phyloP scores from a whole-genome alignment of 2,329 filamentous ascomycete genomes.

The Verticillium klebahnii region DNA sequence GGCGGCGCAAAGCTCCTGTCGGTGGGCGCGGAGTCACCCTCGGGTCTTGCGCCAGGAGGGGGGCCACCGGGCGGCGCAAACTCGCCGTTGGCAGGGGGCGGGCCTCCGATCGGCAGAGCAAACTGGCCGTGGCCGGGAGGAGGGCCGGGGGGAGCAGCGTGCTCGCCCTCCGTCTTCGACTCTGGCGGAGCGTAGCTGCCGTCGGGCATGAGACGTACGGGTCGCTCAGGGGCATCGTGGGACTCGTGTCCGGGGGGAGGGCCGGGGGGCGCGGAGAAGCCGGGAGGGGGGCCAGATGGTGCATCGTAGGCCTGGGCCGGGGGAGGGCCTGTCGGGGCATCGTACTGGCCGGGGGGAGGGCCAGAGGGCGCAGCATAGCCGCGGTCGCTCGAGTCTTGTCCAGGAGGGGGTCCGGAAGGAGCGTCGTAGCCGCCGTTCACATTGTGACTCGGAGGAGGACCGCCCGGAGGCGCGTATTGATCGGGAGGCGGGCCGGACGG shows the following conservation, averaged over 20 bases:
- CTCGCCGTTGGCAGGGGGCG: slow-evolving; percentile 20
- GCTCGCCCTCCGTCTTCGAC: slow-evolving; percentile 6
- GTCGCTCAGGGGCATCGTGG: slow-evolving; percentile 16
- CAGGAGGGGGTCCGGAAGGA: slow-evolving; percentile 12
- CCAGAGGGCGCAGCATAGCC: slow-evolving; percentile 16
- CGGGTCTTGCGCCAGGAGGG: slow-evolving; percentile 11
- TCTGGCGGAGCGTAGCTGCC: slow-evolving; percentile 18
- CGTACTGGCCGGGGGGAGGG: slow-evolving; percentile 18
- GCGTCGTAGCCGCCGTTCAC: slow-evolving; percentile 14
- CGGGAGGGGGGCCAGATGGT: slow-evolving; percentile 17
- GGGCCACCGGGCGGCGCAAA: slow-evolving; percentile 13
- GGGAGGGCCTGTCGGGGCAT: slow-evolving; percentile 26
- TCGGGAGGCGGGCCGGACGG: slow-evolving; percentile 20
- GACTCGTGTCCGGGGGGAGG: slow-evolving; percentile 11
- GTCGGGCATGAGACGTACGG: slow-evolving; percentile 5
- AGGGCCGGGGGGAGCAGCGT: slow-evolving; percentile 17
- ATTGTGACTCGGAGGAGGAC: slow-evolving; percentile 13
- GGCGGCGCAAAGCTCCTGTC: slow-evolving; percentile 2
- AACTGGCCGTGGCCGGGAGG: slow-evolving; percentile 18
- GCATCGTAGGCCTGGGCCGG: slow-evolving; percentile 15
- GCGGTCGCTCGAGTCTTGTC: neutral
- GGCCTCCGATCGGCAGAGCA: slow-evolving; percentile 20
- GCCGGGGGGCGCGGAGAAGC: slow-evolving; percentile 19
- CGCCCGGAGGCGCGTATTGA: slow-evolving; percentile 16
- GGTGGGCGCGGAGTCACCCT: neutral